These are phyloP conservation scores for Exsudoporus frostii DNA, from an alignment of 768 basidiomycete genomes.

Conservation along the genomic window DNA sequence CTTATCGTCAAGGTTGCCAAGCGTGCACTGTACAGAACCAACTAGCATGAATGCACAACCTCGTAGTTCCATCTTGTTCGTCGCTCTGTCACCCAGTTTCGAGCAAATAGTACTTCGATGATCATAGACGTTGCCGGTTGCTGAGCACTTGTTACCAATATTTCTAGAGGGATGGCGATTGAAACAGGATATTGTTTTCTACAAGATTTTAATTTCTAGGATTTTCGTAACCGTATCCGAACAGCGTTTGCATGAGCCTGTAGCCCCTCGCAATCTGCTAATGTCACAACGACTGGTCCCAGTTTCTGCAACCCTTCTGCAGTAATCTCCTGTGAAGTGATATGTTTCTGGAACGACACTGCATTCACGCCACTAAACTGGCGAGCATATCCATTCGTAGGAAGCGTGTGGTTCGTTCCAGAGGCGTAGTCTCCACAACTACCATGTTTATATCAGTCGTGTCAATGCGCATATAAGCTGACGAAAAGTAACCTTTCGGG, in stretches of 20 bases:
- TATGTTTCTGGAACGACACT: slow-evolving; percentile 96
- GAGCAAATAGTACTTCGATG: slow-evolving; percentile 17
- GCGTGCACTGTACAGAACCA: slow-evolving; percentile 87
- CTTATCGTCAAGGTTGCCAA: slow-evolving; percentile 93
- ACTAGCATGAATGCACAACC: slow-evolving; percentile 43
- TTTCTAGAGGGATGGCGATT: slow-evolving; percentile 7
- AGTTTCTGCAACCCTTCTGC: slow-evolving; percentile 68
- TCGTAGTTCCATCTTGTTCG: slow-evolving; percentile 10
- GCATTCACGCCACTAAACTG: slow-evolving; percentile 99
- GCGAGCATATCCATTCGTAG: slow-evolving; percentile 93
- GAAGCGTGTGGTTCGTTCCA: slow-evolving; percentile 97
- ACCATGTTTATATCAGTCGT: slow-evolving; percentile 9
- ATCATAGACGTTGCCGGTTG: slow-evolving; percentile 18
- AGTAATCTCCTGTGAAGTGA: slow-evolving; percentile 94
- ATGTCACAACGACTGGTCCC: slow-evolving; percentile 82
- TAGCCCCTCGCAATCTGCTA: slow-evolving; percentile 94
- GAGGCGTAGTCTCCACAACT: slow-evolving; percentile 99
- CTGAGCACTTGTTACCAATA: slow-evolving; percentile 12
- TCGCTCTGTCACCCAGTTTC: slow-evolving; percentile 10
- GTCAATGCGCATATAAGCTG: not conserved
- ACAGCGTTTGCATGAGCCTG: slow-evolving; percentile 97
- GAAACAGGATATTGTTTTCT: not conserved
- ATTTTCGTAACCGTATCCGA: slow-evolving; percentile 61
- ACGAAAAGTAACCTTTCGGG: slow-evolving; percentile 79
- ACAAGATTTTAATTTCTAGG: slow-evolving; percentile 2